A percentile compares a stretch with the other conserved stretches of the same genome.
Conservation (phyloP, 148 eudicot species). For the Nyssa sinensis region DNA sequence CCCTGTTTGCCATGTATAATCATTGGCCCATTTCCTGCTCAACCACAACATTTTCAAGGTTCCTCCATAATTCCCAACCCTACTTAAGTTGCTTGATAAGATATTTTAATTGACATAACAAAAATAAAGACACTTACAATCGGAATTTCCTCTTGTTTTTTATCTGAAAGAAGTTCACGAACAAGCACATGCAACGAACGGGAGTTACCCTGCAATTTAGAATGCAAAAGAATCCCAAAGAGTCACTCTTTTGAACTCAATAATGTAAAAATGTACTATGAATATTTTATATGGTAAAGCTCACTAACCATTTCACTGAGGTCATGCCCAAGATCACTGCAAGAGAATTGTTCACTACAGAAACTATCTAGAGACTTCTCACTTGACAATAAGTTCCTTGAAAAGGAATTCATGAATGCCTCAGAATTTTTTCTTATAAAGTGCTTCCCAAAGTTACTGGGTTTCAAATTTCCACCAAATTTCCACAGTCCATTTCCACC, state of each 20-base stretch:
- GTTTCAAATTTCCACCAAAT: constrained; percentile 51
- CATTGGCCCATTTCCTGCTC: not conserved
- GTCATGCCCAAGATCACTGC: constrained; percentile 45
- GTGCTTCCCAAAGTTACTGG: constrained; percentile 41
- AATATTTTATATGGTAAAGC: constrained; percentile 5
- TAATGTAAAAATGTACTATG: constrained; percentile 1
- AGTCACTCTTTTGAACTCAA: constrained; percentile 11
- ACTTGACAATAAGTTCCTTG: constrained; percentile 49
- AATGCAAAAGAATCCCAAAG: not conserved
- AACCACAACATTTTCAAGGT: not conserved
- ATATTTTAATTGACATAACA: constrained; percentile 9
- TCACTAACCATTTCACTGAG: constrained; percentile 54
- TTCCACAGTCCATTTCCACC: constrained; percentile 73
- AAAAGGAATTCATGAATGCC: constrained; percentile 54
- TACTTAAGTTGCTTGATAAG: not conserved
- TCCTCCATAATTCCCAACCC: not conserved
- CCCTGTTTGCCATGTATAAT: not conserved
- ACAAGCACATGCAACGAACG: constrained; percentile 57
- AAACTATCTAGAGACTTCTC: constrained; percentile 55
- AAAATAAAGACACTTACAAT: constrained; percentile 45
- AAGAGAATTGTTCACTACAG: constrained; percentile 24
- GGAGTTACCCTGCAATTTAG: constrained; percentile 42
- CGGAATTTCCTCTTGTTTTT: constrained; percentile 80
- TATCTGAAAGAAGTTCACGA: constrained; percentile 66
- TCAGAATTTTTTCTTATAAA: constrained; percentile 68